Evolutionary conservation across 345 rosid species (phyloP).

Genomic region (Conringia planisiliqua): DNA sequence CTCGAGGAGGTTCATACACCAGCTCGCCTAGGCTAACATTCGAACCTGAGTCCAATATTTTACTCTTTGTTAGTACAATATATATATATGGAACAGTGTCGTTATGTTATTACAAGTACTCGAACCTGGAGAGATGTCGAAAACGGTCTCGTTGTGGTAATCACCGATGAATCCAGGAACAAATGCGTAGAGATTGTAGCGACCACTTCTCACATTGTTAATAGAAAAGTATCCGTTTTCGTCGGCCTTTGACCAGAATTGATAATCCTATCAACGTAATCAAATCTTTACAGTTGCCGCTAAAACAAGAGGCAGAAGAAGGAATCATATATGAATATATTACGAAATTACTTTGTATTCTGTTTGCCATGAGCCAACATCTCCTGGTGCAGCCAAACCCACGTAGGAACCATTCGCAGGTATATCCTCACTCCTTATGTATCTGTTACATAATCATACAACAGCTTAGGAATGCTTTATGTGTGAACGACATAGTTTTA

Average conservation of each 20-base stretch:
- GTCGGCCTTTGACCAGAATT: slow-evolving; percentile 76
- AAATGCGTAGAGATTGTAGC: slow-evolving; percentile 69
- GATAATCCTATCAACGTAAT: slow-evolving; percentile 60
- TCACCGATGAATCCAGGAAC: slow-evolving; percentile 86
- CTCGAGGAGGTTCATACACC: slow-evolving; percentile 74
- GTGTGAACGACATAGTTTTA: not conserved
- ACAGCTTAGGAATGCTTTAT: slow-evolving; percentile 4
- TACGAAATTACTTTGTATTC: slow-evolving; percentile 67
- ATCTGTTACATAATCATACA: slow-evolving; percentile 37
- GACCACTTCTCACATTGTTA: slow-evolving; percentile 42
- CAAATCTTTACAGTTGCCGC: not conserved
- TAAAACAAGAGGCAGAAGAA: not conserved
- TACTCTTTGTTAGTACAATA: not conserved
- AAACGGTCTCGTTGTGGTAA: slow-evolving; percentile 42
- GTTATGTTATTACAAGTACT: not conserved
- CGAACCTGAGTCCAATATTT: slow-evolving; percentile 35
- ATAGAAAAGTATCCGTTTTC: slow-evolving; percentile 58
- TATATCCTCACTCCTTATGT: slow-evolving; percentile 29
- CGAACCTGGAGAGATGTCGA: slow-evolving; percentile 57
- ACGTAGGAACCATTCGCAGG: slow-evolving; percentile 62
- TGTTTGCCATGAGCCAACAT: slow-evolving; percentile 86
- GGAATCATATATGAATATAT: not conserved
- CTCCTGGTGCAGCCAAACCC: slow-evolving; percentile 85
- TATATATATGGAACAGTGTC: not conserved
- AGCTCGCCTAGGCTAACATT: slow-evolving; percentile 50